Evolutionary conservation across 768 basidiomycete species (phyloP).

Genomic region (Lepiota venenata): DNA sequence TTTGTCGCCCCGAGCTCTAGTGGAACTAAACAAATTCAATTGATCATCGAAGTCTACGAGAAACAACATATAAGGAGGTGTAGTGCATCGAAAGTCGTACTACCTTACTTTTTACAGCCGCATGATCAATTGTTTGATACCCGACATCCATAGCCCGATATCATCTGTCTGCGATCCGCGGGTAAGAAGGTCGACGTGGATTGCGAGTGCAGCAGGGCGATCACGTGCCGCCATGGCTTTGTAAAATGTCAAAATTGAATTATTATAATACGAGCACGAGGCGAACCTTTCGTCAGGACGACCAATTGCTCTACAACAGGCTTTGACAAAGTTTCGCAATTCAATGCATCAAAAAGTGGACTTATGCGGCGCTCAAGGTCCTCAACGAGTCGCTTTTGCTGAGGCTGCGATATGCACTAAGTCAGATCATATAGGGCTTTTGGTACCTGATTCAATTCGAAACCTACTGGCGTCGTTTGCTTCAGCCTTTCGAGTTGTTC

Average conservation of each 20-base stretch:
- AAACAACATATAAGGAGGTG: too few relatives aligned
- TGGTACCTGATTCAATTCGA: neutral
- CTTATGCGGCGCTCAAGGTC: conserved; percentile 87
- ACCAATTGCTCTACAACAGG: conserved; percentile 69
- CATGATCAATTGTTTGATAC: conserved; percentile 84
- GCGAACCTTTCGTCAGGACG: conserved; percentile 69
- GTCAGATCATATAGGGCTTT: conserved; percentile 3
- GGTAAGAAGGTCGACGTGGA: conserved; percentile 86
- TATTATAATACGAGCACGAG: neutral
- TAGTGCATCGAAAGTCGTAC: neutral
- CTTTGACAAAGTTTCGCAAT: conserved; percentile 77
- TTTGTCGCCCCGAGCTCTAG: too few relatives aligned
- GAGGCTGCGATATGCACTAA: conserved; percentile 42
- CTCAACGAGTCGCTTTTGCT: conserved; percentile 81
- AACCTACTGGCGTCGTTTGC: conserved; percentile 71
- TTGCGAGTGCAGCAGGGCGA: conserved; percentile 70
- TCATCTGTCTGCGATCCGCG: conserved; percentile 77
- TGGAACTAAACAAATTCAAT: too few relatives aligned
- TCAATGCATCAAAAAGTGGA: conserved; percentile 86
- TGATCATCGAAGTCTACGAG: too few relatives aligned
- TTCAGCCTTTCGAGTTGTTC: conserved; percentile 63
- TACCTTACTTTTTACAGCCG: conserved; percentile 40
- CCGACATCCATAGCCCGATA: conserved; percentile 85
- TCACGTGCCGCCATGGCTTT: conserved; percentile 82
- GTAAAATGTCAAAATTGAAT: conserved; percentile 3